phyloP scores from a whole-genome alignment of 2,329 filamentous ascomycete genomes.

The Colletotrichum truncatum region DNA sequence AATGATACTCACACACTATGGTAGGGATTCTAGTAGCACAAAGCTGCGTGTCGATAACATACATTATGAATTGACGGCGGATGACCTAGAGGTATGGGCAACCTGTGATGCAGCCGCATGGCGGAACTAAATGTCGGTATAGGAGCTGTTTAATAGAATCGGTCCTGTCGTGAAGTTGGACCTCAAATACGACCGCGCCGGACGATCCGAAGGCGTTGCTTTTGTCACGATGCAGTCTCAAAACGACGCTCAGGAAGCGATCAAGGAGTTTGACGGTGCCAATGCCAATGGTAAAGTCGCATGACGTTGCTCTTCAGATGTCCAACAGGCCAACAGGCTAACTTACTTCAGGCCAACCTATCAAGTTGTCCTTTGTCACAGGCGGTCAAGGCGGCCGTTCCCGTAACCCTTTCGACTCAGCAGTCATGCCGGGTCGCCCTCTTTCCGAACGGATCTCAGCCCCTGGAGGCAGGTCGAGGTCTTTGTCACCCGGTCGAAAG shows the following conservation, averaged over 20 bases:
- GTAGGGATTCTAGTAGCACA: conserved; percentile 64
- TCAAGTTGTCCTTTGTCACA: conserved; percentile 75
- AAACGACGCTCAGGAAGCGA: conserved; percentile 77
- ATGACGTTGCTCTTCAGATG: background rate
- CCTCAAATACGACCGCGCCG: conserved; percentile 86
- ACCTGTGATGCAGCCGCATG: background rate
- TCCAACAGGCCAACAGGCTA: background rate
- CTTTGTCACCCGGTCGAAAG: conserved; percentile 58
- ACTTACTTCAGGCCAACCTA: conserved; percentile 72
- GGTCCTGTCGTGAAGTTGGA: conserved; percentile 75
- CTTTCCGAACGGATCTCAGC: conserved; percentile 69
- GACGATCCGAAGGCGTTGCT: conserved; percentile 85
- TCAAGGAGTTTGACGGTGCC: conserved; percentile 85
- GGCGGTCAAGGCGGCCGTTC: conserved; percentile 48
- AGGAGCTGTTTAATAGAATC: conserved; percentile 85
- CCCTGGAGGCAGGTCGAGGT: conserved; percentile 69
- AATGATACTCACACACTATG: conserved; percentile 24
- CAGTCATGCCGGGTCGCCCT: conserved; percentile 63
- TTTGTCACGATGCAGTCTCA: conserved; percentile 81
- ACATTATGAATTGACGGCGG: conserved; percentile 89
- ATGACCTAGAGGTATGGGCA: conserved; percentile 77
- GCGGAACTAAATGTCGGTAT: conserved; percentile 35
- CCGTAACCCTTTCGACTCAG: conserved; percentile 67
- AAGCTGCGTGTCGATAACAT: conserved; percentile 89
- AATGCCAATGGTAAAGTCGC: conserved; percentile 79